Evolutionary conservation across 2,329 filamentous ascomycete genomes (phyloP).

Genomic region (Cercospora sesami): DNA sequence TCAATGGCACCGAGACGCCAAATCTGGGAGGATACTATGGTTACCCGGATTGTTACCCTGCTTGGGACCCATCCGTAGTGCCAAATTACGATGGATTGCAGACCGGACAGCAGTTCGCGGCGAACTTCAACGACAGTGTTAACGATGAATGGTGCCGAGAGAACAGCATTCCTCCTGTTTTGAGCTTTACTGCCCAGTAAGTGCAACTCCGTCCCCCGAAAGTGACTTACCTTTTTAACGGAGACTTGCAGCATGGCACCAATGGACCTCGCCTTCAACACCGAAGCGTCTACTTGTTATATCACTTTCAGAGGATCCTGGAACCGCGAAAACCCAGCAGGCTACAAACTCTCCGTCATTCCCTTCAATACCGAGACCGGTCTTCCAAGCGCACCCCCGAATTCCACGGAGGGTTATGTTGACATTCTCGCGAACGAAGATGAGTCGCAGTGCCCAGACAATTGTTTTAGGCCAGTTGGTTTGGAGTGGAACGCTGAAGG

Average conservation of each 20-base stretch:
- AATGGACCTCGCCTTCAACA: slow-evolving; percentile 67
- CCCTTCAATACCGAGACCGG: slow-evolving; percentile 46
- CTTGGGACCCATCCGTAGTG: slow-evolving; percentile 59
- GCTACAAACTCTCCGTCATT: slow-evolving; percentile 54
- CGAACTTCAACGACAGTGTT: slow-evolving; percentile 50
- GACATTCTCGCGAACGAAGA: slow-evolving; percentile 60
- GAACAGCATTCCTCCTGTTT: slow-evolving; percentile 44
- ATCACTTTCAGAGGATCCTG: slow-evolving; percentile 74
- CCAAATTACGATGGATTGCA: slow-evolving; percentile 47
- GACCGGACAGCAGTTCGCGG: slow-evolving; percentile 53
- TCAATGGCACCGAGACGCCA: slow-evolving; percentile 50
- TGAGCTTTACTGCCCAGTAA: slow-evolving; percentile 63
- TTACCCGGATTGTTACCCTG: slow-evolving; percentile 68
- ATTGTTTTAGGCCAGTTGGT: slow-evolving; percentile 64
- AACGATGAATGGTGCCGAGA: slow-evolving; percentile 39
- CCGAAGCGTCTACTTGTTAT: slow-evolving; percentile 59
- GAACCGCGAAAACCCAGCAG: slow-evolving; percentile 50
- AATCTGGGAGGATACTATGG: slow-evolving; percentile 62
- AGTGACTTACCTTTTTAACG: not conserved
- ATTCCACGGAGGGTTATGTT: slow-evolving; percentile 49
- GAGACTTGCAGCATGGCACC: slow-evolving; percentile 56
- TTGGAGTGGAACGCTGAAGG: slow-evolving; percentile 53
- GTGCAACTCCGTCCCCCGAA: not conserved
- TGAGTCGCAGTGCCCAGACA: slow-evolving; percentile 53
- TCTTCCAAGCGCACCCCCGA: slow-evolving; percentile 46